These are phyloP conservation scores for Cyberlindnera bimundalis DNA, from an alignment of 805 yeast genomes.

Conservation along the genomic window DNA sequence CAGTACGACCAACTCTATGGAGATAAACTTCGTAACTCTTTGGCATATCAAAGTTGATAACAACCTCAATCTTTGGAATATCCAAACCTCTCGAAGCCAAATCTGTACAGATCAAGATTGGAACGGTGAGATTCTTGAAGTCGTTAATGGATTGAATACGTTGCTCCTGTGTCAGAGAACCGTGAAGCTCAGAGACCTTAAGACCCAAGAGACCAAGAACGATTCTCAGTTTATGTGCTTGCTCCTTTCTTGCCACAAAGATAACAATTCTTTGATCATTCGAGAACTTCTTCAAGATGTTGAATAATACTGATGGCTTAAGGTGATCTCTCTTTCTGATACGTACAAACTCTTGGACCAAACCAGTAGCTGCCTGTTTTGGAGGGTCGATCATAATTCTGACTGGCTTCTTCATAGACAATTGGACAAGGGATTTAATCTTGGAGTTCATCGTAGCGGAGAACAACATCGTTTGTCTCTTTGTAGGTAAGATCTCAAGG, in stretches of 20 bases:
- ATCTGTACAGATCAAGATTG: constrained; percentile 92
- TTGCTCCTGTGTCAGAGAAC: constrained; percentile 86
- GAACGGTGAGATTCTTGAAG: constrained; percentile 79
- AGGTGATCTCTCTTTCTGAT: constrained; percentile 83
- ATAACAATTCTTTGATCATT: constrained; percentile 72
- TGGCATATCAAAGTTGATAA: constrained; percentile 95
- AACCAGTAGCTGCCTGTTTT: constrained; percentile 86
- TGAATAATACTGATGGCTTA: constrained; percentile 79
- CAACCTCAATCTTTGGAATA: constrained; percentile 96
- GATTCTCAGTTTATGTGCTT: constrained; percentile 83
- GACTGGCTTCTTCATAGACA: constrained; percentile 87
- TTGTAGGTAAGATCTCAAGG: constrained; percentile 77
- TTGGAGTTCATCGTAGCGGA: constrained; percentile 98
- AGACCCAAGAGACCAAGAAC: constrained; percentile 70
- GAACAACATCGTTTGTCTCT: constrained; percentile 89
- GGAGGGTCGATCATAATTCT: constrained; percentile 96
- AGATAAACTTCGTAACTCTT: constrained; percentile 85
- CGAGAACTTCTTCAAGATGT: constrained; percentile 66
- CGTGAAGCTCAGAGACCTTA: constrained; percentile 77
- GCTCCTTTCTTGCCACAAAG: constrained; percentile 87
- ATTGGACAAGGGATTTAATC: constrained; percentile 81
- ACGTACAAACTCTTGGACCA: constrained; percentile 92
- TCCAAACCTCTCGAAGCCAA: constrained; percentile 98
- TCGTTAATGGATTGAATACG: constrained; percentile 80
- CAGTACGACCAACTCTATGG: constrained; percentile 99